phyloP scores from a whole-genome alignment of 345 rosid genomes.

The Raphanus sativus region DNA sequence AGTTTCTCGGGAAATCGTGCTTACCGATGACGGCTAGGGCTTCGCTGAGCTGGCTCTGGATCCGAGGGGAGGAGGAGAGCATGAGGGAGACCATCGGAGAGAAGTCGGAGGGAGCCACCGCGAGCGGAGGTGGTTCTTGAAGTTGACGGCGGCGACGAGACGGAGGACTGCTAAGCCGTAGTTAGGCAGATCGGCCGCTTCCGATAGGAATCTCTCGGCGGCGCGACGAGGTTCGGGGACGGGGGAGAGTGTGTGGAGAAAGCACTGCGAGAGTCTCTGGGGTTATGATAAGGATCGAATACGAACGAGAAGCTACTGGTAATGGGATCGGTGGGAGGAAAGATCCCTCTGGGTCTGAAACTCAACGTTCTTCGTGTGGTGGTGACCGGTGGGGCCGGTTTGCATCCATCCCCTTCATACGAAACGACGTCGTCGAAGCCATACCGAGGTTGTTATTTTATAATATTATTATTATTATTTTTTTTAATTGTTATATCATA shows the following conservation, averaged over 20 bases:
- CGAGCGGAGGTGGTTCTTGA: constrained; percentile 83
- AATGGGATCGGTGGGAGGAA: background rate
- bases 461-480: too few relatives aligned
- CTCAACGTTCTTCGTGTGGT: too few relatives aligned
- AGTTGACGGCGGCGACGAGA: constrained; percentile 86
- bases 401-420: too few relatives aligned
- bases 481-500: too few relatives aligned
- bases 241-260: constrained; percentile 80
- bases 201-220: constrained; percentile 65
- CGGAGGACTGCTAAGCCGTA: constrained; percentile 80
- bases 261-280: constrained; percentile 65
- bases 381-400: too few relatives aligned
- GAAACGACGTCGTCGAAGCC: too few relatives aligned
- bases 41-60: constrained; percentile 94
- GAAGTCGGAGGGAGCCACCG: constrained; percentile 68
- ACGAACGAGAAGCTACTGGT: constrained; percentile 10
- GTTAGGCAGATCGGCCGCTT: constrained; percentile 65
- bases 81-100: constrained; percentile 73
- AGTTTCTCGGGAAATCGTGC: constrained; percentile 83
- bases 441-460: too few relatives aligned
- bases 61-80: constrained; percentile 72
- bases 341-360: too few relatives aligned
- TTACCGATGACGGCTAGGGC: constrained; percentile 85
- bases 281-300: constrained; percentile 39
- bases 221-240: constrained; percentile 77